A percentile compares a stretch with the other conserved stretches of the same genome.
These are phyloP conservation scores for Globisporangium middletonii DNA, from an alignment of 352 stramenopile genomes.

Conservation along the genomic window DNA sequence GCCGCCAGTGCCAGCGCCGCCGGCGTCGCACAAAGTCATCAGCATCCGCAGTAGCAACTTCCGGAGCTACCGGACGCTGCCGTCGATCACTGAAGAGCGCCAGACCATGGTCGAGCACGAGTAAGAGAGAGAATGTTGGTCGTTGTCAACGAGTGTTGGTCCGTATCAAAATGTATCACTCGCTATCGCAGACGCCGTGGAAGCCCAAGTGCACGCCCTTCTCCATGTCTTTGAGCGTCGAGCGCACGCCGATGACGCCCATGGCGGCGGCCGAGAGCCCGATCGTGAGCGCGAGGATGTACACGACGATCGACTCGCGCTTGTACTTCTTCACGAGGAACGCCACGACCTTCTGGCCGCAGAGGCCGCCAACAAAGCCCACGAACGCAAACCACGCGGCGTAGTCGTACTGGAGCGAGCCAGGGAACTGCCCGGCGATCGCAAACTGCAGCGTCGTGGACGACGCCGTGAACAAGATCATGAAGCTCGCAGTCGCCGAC, in stretches of 20 bases:
- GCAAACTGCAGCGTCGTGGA: slow-evolving; percentile 90
- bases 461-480: slow-evolving; percentile 89
- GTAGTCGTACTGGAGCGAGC: slow-evolving; percentile 88
- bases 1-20: slow-evolving; percentile 5
- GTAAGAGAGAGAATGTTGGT: not conserved
- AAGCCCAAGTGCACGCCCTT: slow-evolving; percentile 62
- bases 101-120: slow-evolving; percentile 11
- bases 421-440: slow-evolving; percentile 75
- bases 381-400: slow-evolving; percentile 87
- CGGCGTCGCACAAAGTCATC: slow-evolving; percentile 36
- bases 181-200: slow-evolving; percentile 51
- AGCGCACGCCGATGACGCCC: slow-evolving; percentile 55
- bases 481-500: slow-evolving; percentile 90
- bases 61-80: slow-evolving; percentile 20
- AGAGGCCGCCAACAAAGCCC: slow-evolving; percentile 81
- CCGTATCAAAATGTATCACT: slow-evolving; percentile 17
- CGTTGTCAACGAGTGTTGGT: too few relatives aligned
- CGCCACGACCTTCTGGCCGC: slow-evolving; percentile 75
- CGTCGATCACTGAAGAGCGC: slow-evolving; percentile 33
- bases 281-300: slow-evolving; percentile 65
- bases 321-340: slow-evolving; percentile 90
- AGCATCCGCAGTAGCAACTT: slow-evolving; percentile 46
- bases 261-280: slow-evolving; percentile 66
- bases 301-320: slow-evolving; percentile 82
- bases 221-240: slow-evolving; percentile 49